A percentile compares a stretch with the other conserved stretches of the same genome.
Evolutionary conservation across 2,329 filamentous ascomycete genomes (phyloP).

Genomic region (Macroventuria anomochaeta): DNA sequence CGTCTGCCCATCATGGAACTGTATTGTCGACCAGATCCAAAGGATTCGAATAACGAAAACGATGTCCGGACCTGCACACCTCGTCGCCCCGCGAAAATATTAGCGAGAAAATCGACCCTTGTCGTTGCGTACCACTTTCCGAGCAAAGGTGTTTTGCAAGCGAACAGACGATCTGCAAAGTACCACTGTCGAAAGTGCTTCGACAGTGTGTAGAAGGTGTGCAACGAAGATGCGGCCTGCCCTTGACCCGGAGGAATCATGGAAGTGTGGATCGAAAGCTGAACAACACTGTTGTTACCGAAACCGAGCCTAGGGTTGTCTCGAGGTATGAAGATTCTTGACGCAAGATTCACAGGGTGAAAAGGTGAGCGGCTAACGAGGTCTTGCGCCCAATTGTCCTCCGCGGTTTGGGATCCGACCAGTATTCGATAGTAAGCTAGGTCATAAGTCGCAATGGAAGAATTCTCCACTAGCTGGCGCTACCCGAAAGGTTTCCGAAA

Average conservation of each 20-base stretch:
- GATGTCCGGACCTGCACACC: no score
- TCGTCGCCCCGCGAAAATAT: not conserved
- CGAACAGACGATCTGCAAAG: not conserved
- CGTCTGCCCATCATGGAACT: no score
- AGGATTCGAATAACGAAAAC: no score
- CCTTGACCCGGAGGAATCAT: not conserved
- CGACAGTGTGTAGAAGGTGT: not conserved
- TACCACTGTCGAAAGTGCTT: slow-evolving; percentile 3
- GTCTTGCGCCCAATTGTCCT: not conserved
- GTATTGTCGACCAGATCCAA: no score
- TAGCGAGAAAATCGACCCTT: not conserved
- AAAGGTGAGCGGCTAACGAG: not conserved
- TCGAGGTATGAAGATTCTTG: not conserved
- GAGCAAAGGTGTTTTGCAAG: not conserved
- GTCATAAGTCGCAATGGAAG: slow-evolving; percentile 6
- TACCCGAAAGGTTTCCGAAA: not conserved
- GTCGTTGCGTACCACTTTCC: no score
- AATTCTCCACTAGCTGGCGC: not conserved
- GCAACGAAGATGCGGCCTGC: not conserved
- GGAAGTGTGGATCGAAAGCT: not conserved
- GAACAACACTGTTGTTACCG: not conserved
- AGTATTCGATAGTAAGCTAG: not conserved
- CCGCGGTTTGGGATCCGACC: not conserved
- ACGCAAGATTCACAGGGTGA: not conserved
- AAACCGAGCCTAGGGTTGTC: not conserved